Evolutionary conservation across 83 land plant genomes (phyloP).

Genomic region (Picea mariana): DNA sequence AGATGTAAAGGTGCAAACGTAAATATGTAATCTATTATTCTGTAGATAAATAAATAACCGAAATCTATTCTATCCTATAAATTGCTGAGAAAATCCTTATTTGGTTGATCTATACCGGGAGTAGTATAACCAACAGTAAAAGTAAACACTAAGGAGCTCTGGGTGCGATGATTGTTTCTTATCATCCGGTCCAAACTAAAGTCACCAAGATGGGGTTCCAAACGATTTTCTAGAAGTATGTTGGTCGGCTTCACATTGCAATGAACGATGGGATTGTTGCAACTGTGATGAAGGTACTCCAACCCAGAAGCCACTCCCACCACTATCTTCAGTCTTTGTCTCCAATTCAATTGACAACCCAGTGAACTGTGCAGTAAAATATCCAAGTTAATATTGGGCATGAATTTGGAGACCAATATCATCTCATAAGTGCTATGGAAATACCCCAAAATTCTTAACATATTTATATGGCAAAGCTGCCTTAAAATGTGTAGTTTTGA

Average conservation of each 20-base stretch:
- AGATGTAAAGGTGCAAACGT: too few relatives aligned
- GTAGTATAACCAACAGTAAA: background rate
- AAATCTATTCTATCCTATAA: too few relatives aligned
- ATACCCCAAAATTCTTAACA: background rate
- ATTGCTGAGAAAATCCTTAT: too few relatives aligned
- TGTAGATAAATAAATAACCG: too few relatives aligned
- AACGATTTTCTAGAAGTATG: background rate
- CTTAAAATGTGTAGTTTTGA: background rate
- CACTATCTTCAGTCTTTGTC: background rate
- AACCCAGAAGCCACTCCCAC: background rate
- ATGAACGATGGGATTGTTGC: background rate
- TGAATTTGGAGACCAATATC: background rate
- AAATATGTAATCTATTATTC: too few relatives aligned
- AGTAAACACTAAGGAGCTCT: background rate
- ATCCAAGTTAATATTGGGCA: background rate
- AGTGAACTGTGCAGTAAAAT: background rate
- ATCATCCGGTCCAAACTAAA: background rate
- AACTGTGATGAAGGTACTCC: background rate
- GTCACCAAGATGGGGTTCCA: constrained; percentile 4
- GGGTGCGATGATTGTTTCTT: background rate
- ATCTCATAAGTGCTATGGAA: background rate
- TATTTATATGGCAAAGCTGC: background rate
- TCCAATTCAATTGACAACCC: background rate
- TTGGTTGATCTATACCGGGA: background rate
- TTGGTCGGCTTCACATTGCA: background rate